These are phyloP conservation scores for Haplosporangium gracile DNA, from an alignment of 192 early-diverging fungal species.

Conservation along the genomic window DNA sequence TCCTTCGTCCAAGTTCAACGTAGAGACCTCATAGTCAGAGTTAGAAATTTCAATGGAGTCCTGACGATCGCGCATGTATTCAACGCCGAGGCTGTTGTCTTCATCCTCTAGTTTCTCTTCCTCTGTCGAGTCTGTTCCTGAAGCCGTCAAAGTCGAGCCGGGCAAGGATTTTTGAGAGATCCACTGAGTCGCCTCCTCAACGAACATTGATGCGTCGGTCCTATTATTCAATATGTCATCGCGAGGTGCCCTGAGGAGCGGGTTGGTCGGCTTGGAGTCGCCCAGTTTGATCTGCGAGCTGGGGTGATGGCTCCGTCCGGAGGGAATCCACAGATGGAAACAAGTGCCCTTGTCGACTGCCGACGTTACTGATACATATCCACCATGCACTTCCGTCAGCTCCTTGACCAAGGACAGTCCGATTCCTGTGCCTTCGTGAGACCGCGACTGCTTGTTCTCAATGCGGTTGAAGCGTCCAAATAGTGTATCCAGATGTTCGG, in stretches of 20 bases:
- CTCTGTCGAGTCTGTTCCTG: constrained; percentile 52
- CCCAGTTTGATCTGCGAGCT: constrained; percentile 50
- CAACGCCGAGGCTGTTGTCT: constrained; percentile 3
- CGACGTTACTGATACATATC: constrained; percentile 56
- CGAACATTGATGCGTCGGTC: constrained; percentile 40
- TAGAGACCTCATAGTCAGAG: constrained; percentile 32
- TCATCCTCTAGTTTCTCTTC: constrained; percentile 37
- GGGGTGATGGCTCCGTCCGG: constrained; percentile 63
- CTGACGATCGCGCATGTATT: constrained; percentile 30
- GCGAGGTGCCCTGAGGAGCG: background rate
- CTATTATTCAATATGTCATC: constrained; percentile 44
- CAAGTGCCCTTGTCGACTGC: constrained; percentile 61
- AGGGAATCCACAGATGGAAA: constrained; percentile 64
- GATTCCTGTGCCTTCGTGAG: constrained; percentile 72
- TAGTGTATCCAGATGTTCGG: constrained; percentile 57
- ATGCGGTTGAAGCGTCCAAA: constrained; percentile 75
- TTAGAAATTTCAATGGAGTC: constrained; percentile 17
- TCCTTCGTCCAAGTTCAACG: constrained; percentile 23
- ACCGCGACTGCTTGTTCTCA: constrained; percentile 65
- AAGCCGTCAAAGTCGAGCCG: constrained; percentile 34
- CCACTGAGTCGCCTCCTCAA: constrained; percentile 49
- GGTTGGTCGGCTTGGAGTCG: background rate
- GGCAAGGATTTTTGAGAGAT: constrained; percentile 45
- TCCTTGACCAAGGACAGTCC: constrained; percentile 69
- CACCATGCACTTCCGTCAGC: constrained; percentile 67